A percentile compares a stretch with the other conserved stretches of the same genome.
Conservation (phyloP, 768 basidiomycete species). For the Ramaria rubella region DNA sequence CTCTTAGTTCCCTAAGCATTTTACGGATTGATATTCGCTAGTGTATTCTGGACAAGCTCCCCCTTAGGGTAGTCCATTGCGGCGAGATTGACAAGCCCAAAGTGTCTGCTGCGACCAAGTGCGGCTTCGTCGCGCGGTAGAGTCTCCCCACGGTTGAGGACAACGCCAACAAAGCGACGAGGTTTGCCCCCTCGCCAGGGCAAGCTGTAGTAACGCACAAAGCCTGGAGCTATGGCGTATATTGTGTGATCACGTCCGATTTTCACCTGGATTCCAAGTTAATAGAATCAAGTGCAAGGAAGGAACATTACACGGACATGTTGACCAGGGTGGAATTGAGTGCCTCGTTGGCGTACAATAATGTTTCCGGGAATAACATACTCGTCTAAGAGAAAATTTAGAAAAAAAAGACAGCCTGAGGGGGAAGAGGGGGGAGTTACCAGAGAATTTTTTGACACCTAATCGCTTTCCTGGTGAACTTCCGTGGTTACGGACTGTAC, state of each 20-base stretch:
- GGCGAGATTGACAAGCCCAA: slow-evolving; percentile 62
- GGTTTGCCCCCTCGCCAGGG: slow-evolving; percentile 61
- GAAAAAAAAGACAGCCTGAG: background rate
- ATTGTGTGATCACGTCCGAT: slow-evolving; percentile 94
- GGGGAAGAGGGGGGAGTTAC: slow-evolving; percentile 34
- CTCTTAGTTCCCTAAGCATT: background rate
- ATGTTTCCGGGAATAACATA: slow-evolving; percentile 92
- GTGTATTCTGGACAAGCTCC: background rate
- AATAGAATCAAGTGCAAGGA: background rate
- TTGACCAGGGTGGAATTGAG: slow-evolving; percentile 88
- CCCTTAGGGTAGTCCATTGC: background rate
- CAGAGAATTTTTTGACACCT: slow-evolving; percentile 95
- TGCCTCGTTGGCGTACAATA: slow-evolving; percentile 90
- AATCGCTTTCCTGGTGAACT: slow-evolving; percentile 90
- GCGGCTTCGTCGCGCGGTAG: slow-evolving; percentile 75
- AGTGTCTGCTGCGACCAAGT: slow-evolving; percentile 79
- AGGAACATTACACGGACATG: slow-evolving; percentile 55
- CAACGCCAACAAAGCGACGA: slow-evolving; percentile 79
- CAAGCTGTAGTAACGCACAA: slow-evolving; percentile 88
- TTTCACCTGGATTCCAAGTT: slow-evolving; percentile 51
- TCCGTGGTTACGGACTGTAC: slow-evolving; percentile 87
- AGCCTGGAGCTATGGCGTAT: slow-evolving; percentile 84
- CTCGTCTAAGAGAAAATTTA: slow-evolving; percentile 56
- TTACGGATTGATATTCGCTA: background rate
- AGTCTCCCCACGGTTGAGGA: slow-evolving; percentile 72